These are phyloP conservation scores for Byssoonygena ceratinophila DNA, from an alignment of 2,329 filamentous ascomycete genomes.

Conservation along the genomic window DNA sequence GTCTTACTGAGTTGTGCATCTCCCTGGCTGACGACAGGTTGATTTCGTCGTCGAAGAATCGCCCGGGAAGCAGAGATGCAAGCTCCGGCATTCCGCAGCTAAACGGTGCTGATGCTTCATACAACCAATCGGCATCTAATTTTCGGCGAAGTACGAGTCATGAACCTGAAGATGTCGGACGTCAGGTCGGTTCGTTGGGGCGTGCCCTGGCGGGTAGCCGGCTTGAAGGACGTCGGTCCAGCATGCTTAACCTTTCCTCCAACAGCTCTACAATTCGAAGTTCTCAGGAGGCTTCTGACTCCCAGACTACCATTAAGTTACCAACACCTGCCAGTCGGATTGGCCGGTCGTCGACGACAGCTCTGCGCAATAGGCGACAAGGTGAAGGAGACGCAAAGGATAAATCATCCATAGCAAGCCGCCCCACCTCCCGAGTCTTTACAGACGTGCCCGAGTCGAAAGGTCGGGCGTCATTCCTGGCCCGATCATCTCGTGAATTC, in stretches of 20 bases:
- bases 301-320: constrained; percentile 22
- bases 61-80: constrained; percentile 25
- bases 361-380: constrained; percentile 26
- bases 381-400: constrained; percentile 30
- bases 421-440: constrained; percentile 35
- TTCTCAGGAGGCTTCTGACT: constrained; percentile 23
- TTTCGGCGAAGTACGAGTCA: constrained; percentile 32
- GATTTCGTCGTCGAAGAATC: constrained; percentile 20
- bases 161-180: constrained; percentile 29
- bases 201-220: constrained; percentile 21
- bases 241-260: constrained; percentile 24
- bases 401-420: constrained; percentile 24
- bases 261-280: constrained; percentile 16
- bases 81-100: constrained; percentile 17
- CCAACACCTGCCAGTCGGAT: constrained; percentile 29
- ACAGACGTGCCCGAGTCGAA: constrained; percentile 26
- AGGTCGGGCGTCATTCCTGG: background rate
- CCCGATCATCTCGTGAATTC: constrained; percentile 9
- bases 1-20: constrained; percentile 82
- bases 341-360: constrained; percentile 32
- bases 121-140: constrained; percentile 22
- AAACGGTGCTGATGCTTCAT: constrained; percentile 22
- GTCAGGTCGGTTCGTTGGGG: constrained; percentile 18
- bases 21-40: constrained; percentile 57
- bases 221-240: constrained; percentile 35